phyloP scores from a whole-genome alignment of 1,284 basidiomycete species.

The Malassezia furfur region DNA sequence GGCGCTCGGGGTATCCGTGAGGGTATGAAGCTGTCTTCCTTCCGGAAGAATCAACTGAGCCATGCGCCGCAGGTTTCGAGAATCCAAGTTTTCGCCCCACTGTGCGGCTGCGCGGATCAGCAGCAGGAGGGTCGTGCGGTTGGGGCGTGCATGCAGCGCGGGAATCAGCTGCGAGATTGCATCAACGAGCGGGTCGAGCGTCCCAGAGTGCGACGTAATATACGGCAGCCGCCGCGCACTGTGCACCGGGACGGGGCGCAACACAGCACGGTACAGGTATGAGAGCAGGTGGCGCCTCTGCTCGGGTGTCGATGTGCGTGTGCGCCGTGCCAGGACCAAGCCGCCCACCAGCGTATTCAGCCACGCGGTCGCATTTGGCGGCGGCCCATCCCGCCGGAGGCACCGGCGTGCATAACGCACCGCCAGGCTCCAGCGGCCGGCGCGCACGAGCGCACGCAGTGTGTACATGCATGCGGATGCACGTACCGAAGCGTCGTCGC shows the following conservation, averaged over 20 bases:
- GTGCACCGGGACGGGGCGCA: not conserved
- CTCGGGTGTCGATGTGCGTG: too few species aligned
- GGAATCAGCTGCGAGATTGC: not conserved
- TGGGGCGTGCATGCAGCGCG: not conserved
- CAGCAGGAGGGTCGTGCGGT: slow-evolving; percentile 1
- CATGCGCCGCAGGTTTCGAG: slow-evolving; percentile 14
- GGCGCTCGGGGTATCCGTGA: not conserved
- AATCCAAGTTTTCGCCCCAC: slow-evolving; percentile 9
- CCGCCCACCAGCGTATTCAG: slow-evolving; percentile 1
- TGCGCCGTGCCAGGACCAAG: too few species aligned
- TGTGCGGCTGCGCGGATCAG: slow-evolving; percentile 5
- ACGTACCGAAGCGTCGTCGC: not conserved
- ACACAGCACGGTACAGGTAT: not conserved
- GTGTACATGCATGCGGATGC: not conserved
- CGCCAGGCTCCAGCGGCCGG: slow-evolving; percentile 5
- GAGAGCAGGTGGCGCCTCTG: not conserved
- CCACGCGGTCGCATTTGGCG: not conserved
- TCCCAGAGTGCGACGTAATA: not conserved
- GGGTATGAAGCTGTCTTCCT: not conserved
- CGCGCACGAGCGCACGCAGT: slow-evolving; percentile 1
- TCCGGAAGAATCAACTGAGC: not conserved
- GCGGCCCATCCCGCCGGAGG: not conserved
- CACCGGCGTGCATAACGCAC: slow-evolving; percentile 1
- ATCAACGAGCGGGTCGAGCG: not conserved
- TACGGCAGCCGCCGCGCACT: not conserved